phyloP scores from a whole-genome alignment of 2,329 filamentous ascomycete genomes.

The Pseudogymnoascus sp. region DNA sequence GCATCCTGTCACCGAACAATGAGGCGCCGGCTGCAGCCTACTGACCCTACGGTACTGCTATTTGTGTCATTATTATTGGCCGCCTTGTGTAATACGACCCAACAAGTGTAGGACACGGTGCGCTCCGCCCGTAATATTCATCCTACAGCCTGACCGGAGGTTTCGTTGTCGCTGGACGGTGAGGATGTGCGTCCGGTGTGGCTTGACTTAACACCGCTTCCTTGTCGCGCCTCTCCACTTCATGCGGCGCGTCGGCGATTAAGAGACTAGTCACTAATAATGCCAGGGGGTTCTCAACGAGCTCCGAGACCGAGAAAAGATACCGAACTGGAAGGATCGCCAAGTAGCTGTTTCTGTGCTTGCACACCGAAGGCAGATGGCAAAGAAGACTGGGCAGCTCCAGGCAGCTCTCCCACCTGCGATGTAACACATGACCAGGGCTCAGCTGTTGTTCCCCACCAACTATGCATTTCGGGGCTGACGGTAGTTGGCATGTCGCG shows the following conservation, averaged over 20 bases:
- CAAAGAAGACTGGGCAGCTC: not conserved
- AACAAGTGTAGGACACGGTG: not conserved
- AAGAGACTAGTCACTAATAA: not conserved
- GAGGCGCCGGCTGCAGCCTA: not conserved
- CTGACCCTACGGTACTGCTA: not conserved
- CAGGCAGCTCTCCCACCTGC: not conserved
- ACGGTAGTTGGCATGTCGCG: not conserved
- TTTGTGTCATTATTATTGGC: not conserved
- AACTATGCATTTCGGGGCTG: constrained; percentile 6
- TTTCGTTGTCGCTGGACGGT: not conserved
- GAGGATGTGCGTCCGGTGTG: not conserved
- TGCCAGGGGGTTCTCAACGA: not conserved
- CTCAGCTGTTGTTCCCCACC: not conserved
- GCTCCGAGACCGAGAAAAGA: not conserved
- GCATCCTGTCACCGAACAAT: not conserved
- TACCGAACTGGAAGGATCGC: not conserved
- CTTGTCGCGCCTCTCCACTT: not conserved
- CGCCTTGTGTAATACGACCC: constrained; percentile 4
- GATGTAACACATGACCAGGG: not conserved
- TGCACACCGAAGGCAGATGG: not conserved
- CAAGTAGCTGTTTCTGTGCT: not conserved
- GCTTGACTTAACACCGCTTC: not conserved
- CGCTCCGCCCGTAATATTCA: not conserved
- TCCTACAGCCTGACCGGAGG: not conserved
- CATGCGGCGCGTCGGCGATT: not conserved